phyloP scores from a whole-genome alignment of 768 basidiomycete species.

The Rhodotorula babjevae region DNA sequence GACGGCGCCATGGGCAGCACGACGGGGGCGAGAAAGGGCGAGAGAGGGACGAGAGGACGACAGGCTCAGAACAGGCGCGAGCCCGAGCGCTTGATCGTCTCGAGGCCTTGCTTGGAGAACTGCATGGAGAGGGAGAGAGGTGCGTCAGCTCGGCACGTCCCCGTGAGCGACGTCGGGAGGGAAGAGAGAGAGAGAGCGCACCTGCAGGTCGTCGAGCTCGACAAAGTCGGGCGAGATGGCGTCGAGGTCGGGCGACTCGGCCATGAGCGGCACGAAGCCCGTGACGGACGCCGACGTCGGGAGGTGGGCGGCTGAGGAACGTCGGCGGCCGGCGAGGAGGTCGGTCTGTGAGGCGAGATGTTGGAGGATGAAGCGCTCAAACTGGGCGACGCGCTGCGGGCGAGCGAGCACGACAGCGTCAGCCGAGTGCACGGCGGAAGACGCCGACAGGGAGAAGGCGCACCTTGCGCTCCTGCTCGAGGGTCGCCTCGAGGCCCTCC shows the following conservation, averaged over 20 bases:
- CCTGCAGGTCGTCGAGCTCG: slow-evolving; percentile 29
- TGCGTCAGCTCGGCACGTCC: not conserved
- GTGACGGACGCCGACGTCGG: slow-evolving; percentile 7
- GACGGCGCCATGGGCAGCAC: too few relatives aligned
- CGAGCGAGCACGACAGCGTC: not conserved
- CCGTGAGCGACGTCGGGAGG: not conserved
- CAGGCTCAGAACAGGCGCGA: slow-evolving; percentile 11
- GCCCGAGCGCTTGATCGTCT: slow-evolving; percentile 27
- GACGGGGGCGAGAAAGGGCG: too few relatives aligned
- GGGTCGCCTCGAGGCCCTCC: slow-evolving; percentile 18
- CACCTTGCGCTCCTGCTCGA: slow-evolving; percentile 39
- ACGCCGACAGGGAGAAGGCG: not conserved
- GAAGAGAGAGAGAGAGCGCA: not conserved
- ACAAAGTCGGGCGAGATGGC: slow-evolving; percentile 31
- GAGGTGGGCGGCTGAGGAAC: slow-evolving; percentile 16
- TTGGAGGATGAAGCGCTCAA: slow-evolving; percentile 40
- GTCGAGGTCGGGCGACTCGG: slow-evolving; percentile 23
- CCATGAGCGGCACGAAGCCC: slow-evolving; percentile 25
- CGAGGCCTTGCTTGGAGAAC: slow-evolving; percentile 18
- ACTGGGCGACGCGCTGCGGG: slow-evolving; percentile 30
- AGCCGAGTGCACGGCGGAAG: not conserved
- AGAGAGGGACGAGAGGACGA: too few relatives aligned
- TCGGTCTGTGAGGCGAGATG: slow-evolving; percentile 24
- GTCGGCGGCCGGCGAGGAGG: slow-evolving; percentile 10
- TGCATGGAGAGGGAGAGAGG: not conserved